phyloP scores from a whole-genome alignment of 2,329 filamentous ascomycete species.

The Cadophora gregata region DNA sequence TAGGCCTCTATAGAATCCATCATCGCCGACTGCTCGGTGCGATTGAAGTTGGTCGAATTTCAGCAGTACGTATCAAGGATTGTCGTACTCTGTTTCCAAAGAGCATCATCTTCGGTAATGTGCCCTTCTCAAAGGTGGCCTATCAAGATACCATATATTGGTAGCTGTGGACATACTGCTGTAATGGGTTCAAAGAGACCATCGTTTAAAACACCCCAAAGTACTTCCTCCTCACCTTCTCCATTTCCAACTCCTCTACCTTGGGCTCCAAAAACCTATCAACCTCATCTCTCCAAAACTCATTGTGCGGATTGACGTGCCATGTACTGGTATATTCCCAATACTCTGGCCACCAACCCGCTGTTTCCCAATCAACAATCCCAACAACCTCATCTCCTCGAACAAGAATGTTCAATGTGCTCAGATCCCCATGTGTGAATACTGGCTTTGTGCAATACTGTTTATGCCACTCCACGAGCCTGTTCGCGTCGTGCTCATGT shows the following conservation, averaged over 20 bases:
- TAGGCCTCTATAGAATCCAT: conserved; percentile 49
- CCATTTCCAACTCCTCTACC: conserved; percentile 24
- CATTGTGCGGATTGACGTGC: conserved; percentile 26
- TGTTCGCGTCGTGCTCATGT: conserved; percentile 21
- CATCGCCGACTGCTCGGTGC: conserved; percentile 46
- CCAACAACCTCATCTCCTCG: conserved; percentile 25
- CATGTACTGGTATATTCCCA: conserved; percentile 32
- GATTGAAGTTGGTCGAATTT: conserved; percentile 45
- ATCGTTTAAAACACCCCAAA: conserved; percentile 26
- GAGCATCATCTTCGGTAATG: conserved; percentile 47
- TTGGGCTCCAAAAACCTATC: conserved; percentile 27
- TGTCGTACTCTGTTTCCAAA: conserved; percentile 45
- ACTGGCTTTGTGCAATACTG: conserved; percentile 20
- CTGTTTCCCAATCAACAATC: conserved; percentile 30
- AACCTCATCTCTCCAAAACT: conserved; percentile 24
- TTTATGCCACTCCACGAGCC: conserved; percentile 20
- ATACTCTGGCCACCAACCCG: conserved; percentile 31
- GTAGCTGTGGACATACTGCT: too few species aligned
- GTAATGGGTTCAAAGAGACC: too few species aligned
- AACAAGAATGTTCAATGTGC: conserved; percentile 23
- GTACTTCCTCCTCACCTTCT: conserved; percentile 25
- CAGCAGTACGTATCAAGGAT: conserved; percentile 49
- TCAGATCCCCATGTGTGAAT: conserved; percentile 28
- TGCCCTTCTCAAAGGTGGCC: conserved; percentile 38
- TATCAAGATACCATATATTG: too few species aligned